Percentiles rank a stretch among this genome's conserved stretches.
Evolutionary conservation across 495 filamentous ascomycete species (phyloP).

Genomic region (Penicillium bialowiezense): DNA sequence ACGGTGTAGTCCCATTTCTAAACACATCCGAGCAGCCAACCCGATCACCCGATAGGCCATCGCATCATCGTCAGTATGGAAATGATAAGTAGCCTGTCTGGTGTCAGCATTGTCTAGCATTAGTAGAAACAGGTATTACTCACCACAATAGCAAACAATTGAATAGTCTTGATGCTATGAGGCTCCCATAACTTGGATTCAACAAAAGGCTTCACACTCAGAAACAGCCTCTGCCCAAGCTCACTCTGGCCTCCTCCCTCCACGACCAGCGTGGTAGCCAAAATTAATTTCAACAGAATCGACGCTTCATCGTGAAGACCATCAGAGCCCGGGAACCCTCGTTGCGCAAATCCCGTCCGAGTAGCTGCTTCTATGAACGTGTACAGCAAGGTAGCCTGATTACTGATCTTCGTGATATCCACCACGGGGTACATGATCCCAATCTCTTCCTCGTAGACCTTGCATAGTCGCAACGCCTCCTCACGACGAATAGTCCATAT

Average conservation of each 20-base stretch:
- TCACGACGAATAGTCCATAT: constrained; percentile 70
- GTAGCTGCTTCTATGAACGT: constrained; percentile 67
- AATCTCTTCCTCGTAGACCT: constrained; percentile 78
- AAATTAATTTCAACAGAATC: constrained; percentile 70
- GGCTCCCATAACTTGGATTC: constrained; percentile 66
- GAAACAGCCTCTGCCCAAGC: constrained; percentile 65
- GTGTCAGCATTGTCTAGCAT: not conserved
- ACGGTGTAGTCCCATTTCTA: constrained; percentile 78
- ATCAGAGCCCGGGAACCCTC: constrained; percentile 55
- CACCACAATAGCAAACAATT: constrained; percentile 70
- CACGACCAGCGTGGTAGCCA: constrained; percentile 70
- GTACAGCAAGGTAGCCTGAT: constrained; percentile 63
- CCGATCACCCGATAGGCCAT: constrained; percentile 80
- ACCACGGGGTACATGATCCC: constrained; percentile 84
- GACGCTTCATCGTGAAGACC: constrained; percentile 66
- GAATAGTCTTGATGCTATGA: constrained; percentile 64
- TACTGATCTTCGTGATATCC: constrained; percentile 62
- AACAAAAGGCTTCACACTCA: constrained; percentile 64
- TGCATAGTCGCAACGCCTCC: constrained; percentile 68
- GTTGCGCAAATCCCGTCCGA: constrained; percentile 55
- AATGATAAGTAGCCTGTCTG: constrained; percentile 72
- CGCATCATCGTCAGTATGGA: constrained; percentile 75
- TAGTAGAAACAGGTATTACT: constrained; percentile 24
- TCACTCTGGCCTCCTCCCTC: constrained; percentile 76
- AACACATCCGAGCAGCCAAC: constrained; percentile 67